Evolutionary conservation across 495 filamentous ascomycete genomes (phyloP), one percentile per base, ranked within the genome.

Genomic region (Bombardia bombarda): DNA sequence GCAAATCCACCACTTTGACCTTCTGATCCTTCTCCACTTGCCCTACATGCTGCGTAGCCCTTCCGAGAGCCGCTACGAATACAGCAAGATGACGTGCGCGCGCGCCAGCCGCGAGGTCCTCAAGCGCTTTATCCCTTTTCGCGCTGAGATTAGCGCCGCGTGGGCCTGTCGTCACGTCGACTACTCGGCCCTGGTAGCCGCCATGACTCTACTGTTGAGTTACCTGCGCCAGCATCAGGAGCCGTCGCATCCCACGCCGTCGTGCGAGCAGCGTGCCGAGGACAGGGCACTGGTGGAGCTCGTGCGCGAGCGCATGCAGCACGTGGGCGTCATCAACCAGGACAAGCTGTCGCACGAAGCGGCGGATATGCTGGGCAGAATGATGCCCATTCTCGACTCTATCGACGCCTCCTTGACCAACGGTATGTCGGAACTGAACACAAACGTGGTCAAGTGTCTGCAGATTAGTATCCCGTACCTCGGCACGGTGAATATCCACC

Each of bases 1-100:
- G 9, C 72, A 77, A 41, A 64, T 74, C 44, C 67, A 72, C 47
- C 68, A 67, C 35, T 59, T 63, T 50, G 59, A 69, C 40, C 56
- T 72, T 4, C 51, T 63, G 30, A 60, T 65, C 32, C 55, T 72
- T 3, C 49, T 68, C 0, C 70, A 74, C 45, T 58, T 74, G 12
- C 70, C 70, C 3, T 72, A 65, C 43, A 68, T 72, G 63, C 53
- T 72, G 4, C 62, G 59, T 5, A 63, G 66, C 32, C 51, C 67
- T 0, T 62, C 62, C 20, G 70, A 70, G 42, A 51, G 53, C 13
- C 59, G 53, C 2, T 67, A 65, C 52, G 70, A 73, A 39, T 73
- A 75, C 46, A 75, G 65, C 60, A 73, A 67, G 47, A 56, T 57
- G 14, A 60, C 58, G 9, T 74, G 68, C 37, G 41, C 63, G 14